Conservation (phyloP, 1,284 basidiomycete genomes). For the Ceratobasidium theobromae region DNA sequence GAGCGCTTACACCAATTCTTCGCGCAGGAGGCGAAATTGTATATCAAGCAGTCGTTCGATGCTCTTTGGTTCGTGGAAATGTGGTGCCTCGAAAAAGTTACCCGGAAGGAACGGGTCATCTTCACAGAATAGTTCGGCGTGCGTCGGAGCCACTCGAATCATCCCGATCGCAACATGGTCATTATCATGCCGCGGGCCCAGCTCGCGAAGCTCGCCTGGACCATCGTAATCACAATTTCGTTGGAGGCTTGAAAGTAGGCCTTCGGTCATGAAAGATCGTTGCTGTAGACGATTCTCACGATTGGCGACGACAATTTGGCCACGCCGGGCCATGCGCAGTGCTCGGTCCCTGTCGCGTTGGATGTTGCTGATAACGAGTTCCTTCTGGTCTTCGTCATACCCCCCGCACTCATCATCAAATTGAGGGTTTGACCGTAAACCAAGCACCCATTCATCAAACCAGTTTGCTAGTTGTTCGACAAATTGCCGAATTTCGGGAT, state of each 20-base stretch:
- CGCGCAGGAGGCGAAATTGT: conserved; percentile 68
- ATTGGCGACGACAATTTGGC: conserved; percentile 35
- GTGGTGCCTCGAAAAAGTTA: conserved; percentile 59
- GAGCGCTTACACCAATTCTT: conserved; percentile 61
- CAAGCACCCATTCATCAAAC: conserved; percentile 52
- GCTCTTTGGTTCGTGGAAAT: conserved; percentile 55
- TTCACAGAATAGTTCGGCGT: conserved; percentile 55
- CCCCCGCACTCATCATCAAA: conserved; percentile 43
- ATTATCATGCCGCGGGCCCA: conserved; percentile 66
- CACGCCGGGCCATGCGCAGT: conserved; percentile 51
- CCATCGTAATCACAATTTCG: conserved; percentile 53
- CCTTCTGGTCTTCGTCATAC: conserved; percentile 40
- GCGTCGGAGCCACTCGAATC: conserved; percentile 64
- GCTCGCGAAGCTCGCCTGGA: conserved; percentile 53
- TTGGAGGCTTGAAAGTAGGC: conserved; percentile 41
- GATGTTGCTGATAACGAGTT: conserved; percentile 47
- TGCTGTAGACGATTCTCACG: neutral
- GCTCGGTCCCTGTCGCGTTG: conserved; percentile 49
- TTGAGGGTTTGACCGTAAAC: conserved; percentile 45
- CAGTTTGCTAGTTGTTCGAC: conserved; percentile 50
- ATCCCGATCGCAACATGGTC: conserved; percentile 57
- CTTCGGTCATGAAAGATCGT: conserved; percentile 39
- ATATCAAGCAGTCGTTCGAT: conserved; percentile 67
- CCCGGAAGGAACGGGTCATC: conserved; percentile 57
- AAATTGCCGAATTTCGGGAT: conserved; percentile 50